phyloP scores from a whole-genome alignment of 2,329 filamentous ascomycete species.

The Chrysoporthe puriensis region DNA sequence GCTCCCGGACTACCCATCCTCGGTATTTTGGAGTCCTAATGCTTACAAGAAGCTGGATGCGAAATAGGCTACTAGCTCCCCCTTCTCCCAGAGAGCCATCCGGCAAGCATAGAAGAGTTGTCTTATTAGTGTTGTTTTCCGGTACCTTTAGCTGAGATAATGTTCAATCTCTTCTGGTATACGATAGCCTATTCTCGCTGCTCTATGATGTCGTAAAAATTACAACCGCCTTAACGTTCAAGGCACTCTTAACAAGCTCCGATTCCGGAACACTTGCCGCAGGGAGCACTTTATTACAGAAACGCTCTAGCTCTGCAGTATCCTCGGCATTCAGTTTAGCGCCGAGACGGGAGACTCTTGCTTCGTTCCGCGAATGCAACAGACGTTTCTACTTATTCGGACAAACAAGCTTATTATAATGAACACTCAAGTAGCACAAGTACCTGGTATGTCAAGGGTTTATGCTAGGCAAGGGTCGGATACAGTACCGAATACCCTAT shows the following conservation, averaged over 20 bases:
- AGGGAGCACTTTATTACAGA: neutral
- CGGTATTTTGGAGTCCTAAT: conserved; percentile 18
- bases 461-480: too few relatives aligned
- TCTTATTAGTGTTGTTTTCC: neutral
- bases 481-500: too few relatives aligned
- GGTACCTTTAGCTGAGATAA: neutral
- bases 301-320: neutral
- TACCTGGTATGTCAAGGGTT: too few relatives aligned
- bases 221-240: neutral
- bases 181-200: neutral
- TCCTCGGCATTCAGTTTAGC: neutral
- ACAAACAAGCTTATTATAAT: neutral
- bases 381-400: neutral
- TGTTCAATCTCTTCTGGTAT: neutral
- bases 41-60: conserved; percentile 26
- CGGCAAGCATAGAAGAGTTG: neutral
- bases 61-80: neutral
- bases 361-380: neutral
- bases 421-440: too few relatives aligned
- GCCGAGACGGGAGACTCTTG: neutral
- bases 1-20: conserved; percentile 31
- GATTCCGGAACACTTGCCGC: neutral
- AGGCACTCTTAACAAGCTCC: neutral
- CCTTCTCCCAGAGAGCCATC: too few relatives aligned
- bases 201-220: neutral